Conservation (phyloP, 345 rosid species). For the Linum usitatissimum region DNA sequence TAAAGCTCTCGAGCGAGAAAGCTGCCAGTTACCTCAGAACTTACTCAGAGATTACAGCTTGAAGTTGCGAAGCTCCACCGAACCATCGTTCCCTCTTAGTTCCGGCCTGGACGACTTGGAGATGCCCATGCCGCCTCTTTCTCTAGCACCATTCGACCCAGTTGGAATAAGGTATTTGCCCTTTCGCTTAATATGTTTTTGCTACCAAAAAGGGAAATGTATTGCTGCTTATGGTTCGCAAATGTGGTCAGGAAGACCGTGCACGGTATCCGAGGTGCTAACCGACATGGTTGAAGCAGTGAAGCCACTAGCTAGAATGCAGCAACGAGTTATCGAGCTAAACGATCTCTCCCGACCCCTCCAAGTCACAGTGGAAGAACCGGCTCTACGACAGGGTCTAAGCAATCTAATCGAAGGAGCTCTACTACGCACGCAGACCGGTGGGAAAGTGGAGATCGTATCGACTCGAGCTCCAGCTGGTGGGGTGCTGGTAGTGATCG, state of each 20-base stretch:
- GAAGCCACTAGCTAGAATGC: conserved; percentile 68
- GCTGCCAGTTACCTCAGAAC: conserved; percentile 36
- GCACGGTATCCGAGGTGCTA: conserved; percentile 70
- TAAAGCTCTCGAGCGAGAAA: conserved; percentile 35
- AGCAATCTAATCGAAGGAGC: conserved; percentile 97
- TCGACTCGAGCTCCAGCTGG: conserved; percentile 75
- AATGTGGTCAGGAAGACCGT: conserved; percentile 80
- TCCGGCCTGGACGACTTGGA: conserved; percentile 40
- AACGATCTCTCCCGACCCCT: conserved; percentile 38
- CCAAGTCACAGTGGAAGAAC: conserved; percentile 79
- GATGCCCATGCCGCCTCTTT: conserved; percentile 86
- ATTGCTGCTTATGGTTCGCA: conserved; percentile 30
- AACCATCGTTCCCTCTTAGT: conserved; percentile 24
- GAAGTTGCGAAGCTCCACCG: conserved; percentile 20
- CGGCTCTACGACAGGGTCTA: conserved; percentile 78
- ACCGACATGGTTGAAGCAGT: conserved; percentile 65
- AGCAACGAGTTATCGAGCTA: conserved; percentile 60
- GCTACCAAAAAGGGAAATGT: background rate
- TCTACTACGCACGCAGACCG: conserved; percentile 65
- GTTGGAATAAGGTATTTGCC: conserved; percentile 53
- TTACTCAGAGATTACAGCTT: conserved; percentile 21
- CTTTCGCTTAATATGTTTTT: too few species aligned
- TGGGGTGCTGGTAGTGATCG: conserved; percentile 65
- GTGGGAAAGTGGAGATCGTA: conserved; percentile 64
- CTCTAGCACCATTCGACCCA: conserved; percentile 50